Evolutionary conservation across 176 grass and related monocot genomes (phyloP).

Genomic region (Miscanthus lutarioriparius): DNA sequence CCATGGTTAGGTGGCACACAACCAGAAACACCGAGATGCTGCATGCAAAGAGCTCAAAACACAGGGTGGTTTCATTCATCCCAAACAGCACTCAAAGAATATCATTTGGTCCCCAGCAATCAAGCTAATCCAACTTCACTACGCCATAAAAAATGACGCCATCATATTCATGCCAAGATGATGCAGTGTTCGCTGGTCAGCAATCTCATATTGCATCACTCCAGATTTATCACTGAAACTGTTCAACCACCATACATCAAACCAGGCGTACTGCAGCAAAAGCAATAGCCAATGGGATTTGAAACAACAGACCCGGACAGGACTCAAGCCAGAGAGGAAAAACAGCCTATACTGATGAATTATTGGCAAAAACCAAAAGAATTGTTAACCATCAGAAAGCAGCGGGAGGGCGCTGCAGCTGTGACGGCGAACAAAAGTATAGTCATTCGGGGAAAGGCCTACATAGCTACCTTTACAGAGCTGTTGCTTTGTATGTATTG

Average conservation of each 20-base stretch:
- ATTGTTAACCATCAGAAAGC: slow-evolving; percentile 35
- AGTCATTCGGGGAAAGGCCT: slow-evolving; percentile 31
- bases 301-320: slow-evolving; percentile 7
- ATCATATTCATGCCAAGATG: slow-evolving; percentile 21
- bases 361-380: slow-evolving; percentile 54
- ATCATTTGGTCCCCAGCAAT: background rate
- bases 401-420: slow-evolving; percentile 18
- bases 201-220: slow-evolving; percentile 52
- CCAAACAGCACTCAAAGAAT: background rate
- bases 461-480: slow-evolving; percentile 63
- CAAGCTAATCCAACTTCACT: slow-evolving; percentile 22
- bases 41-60: background rate
- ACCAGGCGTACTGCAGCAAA: background rate
- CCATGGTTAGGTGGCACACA: background rate
- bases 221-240: slow-evolving; percentile 37
- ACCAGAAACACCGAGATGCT: background rate
- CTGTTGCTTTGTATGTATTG: slow-evolving; percentile 60
- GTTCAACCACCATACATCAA: slow-evolving; percentile 46
- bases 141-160: background rate
- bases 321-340: slow-evolving; percentile 13
- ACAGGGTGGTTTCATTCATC: background rate
- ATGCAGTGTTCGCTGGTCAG: slow-evolving; percentile 40
- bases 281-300: background rate
- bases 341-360: slow-evolving; percentile 48
- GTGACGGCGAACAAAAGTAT: slow-evolving; percentile 38